phyloP scores from a whole-genome alignment of 805 yeast genomes.

The Yarrowia osloensis region DNA sequence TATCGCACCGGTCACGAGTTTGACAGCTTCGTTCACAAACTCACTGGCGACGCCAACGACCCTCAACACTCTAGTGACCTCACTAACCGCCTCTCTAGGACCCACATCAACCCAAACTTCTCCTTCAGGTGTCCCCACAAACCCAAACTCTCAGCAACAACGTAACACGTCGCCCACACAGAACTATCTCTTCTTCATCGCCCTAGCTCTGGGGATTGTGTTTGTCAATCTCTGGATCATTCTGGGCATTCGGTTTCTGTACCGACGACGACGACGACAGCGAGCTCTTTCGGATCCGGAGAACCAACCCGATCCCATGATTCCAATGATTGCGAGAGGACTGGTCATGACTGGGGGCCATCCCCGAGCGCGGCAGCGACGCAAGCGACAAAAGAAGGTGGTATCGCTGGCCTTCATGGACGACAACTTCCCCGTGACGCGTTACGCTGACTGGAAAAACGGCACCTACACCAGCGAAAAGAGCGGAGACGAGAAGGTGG shows the following conservation, averaged over 20 bases:
- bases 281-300: slow-evolving; percentile 31
- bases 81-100: neutral
- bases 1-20: neutral
- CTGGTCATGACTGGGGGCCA: slow-evolving; percentile 17
- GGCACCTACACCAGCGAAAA: slow-evolving; percentile 19
- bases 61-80: neutral
- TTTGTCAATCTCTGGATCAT: slow-evolving; percentile 44
- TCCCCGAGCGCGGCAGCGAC: slow-evolving; percentile 34
- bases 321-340: slow-evolving; percentile 33
- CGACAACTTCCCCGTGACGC: slow-evolving; percentile 40
- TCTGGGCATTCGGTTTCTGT: slow-evolving; percentile 42
- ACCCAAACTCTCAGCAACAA: slow-evolving; percentile 16
- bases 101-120: slow-evolving; percentile 3
- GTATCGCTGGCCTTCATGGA: slow-evolving; percentile 40
- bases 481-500: neutral
- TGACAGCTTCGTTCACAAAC: neutral
- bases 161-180: slow-evolving; percentile 4
- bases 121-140: neutral
- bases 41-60: neutral
- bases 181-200: slow-evolving; percentile 40
- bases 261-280: slow-evolving; percentile 38
- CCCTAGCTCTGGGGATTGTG: slow-evolving; percentile 44
- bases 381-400: slow-evolving; percentile 35
- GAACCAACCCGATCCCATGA: slow-evolving; percentile 31
- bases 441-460: slow-evolving; percentile 40